Evolutionary conservation across 176 grass and related monocot species (phyloP).

Genomic region (Chrysopogon serrulatus): DNA sequence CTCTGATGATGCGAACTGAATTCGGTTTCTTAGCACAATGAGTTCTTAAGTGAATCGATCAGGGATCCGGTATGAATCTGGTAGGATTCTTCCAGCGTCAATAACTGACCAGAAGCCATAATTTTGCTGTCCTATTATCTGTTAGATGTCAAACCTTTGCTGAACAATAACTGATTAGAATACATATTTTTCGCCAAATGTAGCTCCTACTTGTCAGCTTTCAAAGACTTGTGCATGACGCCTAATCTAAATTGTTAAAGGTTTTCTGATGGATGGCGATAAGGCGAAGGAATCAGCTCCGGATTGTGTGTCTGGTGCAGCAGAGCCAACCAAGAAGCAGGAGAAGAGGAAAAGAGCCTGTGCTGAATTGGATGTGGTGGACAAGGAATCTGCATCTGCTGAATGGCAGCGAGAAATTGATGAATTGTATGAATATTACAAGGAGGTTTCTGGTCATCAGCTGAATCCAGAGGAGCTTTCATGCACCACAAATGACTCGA

Average conservation of each 20-base stretch:
- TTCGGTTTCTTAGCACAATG: not conserved
- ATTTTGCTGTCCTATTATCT: not conserved
- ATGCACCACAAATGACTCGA: not conserved
- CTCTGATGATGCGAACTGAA: not conserved
- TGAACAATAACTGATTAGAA: not conserved
- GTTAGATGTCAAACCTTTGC: not conserved
- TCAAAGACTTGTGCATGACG: not conserved
- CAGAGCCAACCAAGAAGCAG: not conserved
- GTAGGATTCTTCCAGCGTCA: not conserved
- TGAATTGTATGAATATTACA: constrained; percentile 23
- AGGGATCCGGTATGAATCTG: not conserved
- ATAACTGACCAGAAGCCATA: not conserved
- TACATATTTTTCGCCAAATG: not conserved
- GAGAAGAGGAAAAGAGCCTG: constrained; percentile 13
- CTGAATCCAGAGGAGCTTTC: constrained; percentile 3
- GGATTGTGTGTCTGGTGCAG: not conserved
- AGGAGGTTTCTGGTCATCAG: constrained; percentile 1
- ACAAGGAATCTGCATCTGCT: not conserved
- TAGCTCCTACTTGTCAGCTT: not conserved
- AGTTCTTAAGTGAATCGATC: not conserved
- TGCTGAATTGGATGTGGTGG: not conserved
- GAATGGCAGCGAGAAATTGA: constrained; percentile 6
- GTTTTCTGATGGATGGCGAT: constrained; percentile 9
- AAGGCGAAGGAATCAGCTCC: not conserved
- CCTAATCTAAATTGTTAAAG: not conserved